Evolutionary conservation across 768 basidiomycete species (phyloP), one percentile per base, ranked within the genome.

Genomic region (Epithele typhae): DNA sequence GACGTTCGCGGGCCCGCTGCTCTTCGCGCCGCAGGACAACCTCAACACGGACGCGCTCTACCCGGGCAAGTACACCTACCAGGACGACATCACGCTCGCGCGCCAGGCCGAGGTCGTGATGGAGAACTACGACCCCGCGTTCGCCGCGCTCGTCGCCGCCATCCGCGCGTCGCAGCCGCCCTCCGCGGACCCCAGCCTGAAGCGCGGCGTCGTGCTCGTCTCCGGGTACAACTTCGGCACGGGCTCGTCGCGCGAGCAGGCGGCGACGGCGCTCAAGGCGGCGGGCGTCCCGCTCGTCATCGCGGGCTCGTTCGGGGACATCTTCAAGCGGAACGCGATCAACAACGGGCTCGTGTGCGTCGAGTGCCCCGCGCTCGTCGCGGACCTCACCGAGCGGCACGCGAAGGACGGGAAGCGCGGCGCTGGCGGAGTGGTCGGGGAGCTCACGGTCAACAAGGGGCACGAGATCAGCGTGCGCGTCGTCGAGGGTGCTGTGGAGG

Each of bases 151-250:
- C 43, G 84, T 89, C 30, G 76, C 79, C 3, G 68, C 75, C 10
- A 65, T 87, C 14, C 63, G 72, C 14, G 51, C 59, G 36, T 50
- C 58, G 34, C 53, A 59, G 27, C n/a, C 15, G 48, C 59, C 19
- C 44, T 2, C 19, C 34, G 42, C 5, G 7, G 37, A 61, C 24
- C 25, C 55, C 15, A 53, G 46, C 8, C 52, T 63, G 25, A 78
- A 78, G 57, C 62, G 69, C 14, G 93, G 92, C 24, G 79, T 84
- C 11, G 69, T 98, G 47, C 78, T 99, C 21, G 84, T 94, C 9
- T 79, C 92, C 4, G 96, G 96, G 11, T 97, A 92, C 72, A 99
- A 99, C 71, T 97, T 99, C 63, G 96, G 96, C 53, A 99, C 96
- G 1, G 96, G 96, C 7, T 97, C 94, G 0, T 97, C 95, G 22